Evolutionary conservation across 257 asterid species (phyloP).

Genomic region (Plectranthus barbatus): DNA sequence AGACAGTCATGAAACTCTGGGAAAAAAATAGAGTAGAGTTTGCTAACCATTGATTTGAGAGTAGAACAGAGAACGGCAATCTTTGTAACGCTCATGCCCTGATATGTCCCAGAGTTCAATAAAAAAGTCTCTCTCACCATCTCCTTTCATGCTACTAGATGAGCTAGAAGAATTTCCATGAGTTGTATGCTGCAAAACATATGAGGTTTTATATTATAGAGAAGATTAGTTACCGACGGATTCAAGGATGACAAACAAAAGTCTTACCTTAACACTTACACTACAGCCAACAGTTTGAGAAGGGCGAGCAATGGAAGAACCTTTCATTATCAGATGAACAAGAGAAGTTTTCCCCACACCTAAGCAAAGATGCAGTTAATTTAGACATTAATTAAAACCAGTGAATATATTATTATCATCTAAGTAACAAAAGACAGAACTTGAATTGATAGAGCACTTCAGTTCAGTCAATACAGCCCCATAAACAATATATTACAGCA

Average conservation of each 20-base stretch:
- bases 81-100: conserved; percentile 93
- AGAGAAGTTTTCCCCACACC: conserved; percentile 97
- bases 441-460: neutral
- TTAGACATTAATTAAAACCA: neutral
- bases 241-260: neutral
- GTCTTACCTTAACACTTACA: conserved; percentile 68
- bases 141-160: conserved; percentile 58
- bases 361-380: conserved; percentile 19
- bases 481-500: neutral
- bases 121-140: conserved; percentile 69
- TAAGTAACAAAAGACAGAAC: neutral
- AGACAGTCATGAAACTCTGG: neutral
- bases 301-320: conserved; percentile 69
- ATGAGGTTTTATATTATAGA: conserved; percentile 1
- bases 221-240: conserved; percentile 1
- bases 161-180: conserved; percentile 70
- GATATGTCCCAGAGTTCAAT: conserved; percentile 95
- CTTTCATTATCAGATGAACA: conserved; percentile 78
- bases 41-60: conserved; percentile 85
- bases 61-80: conserved; percentile 84
- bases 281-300: conserved; percentile 88
- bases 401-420: neutral
- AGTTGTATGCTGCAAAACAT: conserved; percentile 55
- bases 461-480: neutral
- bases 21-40: conserved; percentile 5